These are phyloP conservation scores for Aspergillus proliferans DNA, from an alignment of 2,329 filamentous ascomycete species.

Conservation along the genomic window DNA sequence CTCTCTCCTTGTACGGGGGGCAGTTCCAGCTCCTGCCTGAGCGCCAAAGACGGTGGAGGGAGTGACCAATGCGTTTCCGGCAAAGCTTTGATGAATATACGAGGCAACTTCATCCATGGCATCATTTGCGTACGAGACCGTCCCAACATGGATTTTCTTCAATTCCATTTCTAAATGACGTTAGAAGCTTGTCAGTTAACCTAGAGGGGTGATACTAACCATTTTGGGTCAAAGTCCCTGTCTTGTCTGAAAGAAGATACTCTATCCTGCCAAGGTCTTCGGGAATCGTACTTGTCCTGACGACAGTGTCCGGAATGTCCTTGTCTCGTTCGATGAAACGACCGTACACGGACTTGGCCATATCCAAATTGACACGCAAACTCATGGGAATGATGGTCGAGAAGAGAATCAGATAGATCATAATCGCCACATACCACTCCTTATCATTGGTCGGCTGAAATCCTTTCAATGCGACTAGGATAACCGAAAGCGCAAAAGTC, in stretches of 20 bases:
- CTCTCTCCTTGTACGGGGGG: constrained; percentile 81
- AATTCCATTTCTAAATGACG: constrained; percentile 76
- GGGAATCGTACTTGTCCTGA: constrained; percentile 93
- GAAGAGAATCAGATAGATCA: constrained; percentile 96
- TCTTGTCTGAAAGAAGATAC: constrained; percentile 94
- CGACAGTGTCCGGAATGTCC: constrained; percentile 85
- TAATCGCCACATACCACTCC: constrained; percentile 90
- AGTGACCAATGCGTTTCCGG: constrained; percentile 56
- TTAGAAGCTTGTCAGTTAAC: constrained; percentile 12
- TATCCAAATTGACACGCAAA: constrained; percentile 88
- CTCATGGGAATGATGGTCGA: constrained; percentile 99
- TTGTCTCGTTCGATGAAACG: constrained; percentile 89
- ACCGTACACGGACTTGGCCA: constrained; percentile 95
- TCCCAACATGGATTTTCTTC: constrained; percentile 97
- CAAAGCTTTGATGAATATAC: constrained; percentile 81
- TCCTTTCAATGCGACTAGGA: constrained; percentile 80
- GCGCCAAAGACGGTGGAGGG: constrained; percentile 65
- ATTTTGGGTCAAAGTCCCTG: constrained; percentile 95
- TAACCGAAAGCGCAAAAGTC: constrained; percentile 76
- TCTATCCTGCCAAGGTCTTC: constrained; percentile 94
- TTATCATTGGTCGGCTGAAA: constrained; percentile 55
- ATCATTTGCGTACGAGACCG: constrained; percentile 95
- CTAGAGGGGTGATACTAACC: constrained; percentile 34
- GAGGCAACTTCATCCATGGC: constrained; percentile 94
- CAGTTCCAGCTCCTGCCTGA: constrained; percentile 51